phyloP scores from a whole-genome alignment of 2,329 filamentous ascomycete genomes.

The Penicillium sumatraense region DNA sequence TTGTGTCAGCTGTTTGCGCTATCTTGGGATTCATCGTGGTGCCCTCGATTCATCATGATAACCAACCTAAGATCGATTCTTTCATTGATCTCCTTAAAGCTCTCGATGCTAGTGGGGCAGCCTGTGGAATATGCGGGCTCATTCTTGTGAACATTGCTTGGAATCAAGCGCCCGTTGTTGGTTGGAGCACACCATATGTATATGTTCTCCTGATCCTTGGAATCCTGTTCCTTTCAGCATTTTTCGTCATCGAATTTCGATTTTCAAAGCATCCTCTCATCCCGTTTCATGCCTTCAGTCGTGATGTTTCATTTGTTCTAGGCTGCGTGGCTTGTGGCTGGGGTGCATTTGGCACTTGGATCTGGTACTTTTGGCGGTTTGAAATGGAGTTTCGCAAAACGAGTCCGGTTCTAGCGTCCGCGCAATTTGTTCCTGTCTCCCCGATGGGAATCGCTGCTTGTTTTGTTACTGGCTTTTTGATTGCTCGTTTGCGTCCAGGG shows the following conservation, averaged over 20 bases:
- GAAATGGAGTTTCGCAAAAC: conserved; percentile 29
- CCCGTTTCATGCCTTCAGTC: conserved; percentile 53
- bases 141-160: conserved; percentile 69
- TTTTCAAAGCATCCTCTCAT: conserved; percentile 59
- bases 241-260: conserved; percentile 57
- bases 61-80: conserved; percentile 1
- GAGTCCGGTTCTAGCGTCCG: conserved; percentile 33
- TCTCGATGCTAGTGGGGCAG: conserved; percentile 47
- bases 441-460: conserved; percentile 37
- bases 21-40: conserved; percentile 41
- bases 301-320: conserved; percentile 40
- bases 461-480: conserved; percentile 31
- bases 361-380: conserved; percentile 47
- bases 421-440: conserved; percentile 35
- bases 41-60: conserved; percentile 19
- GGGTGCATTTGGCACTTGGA: conserved; percentile 47
- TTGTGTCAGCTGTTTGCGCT: conserved; percentile 41
- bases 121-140: conserved; percentile 58
- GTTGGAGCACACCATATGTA: conserved; percentile 63
- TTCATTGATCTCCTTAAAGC: conserved; percentile 22
- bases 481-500: conserved; percentile 26
- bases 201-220: conserved; percentile 63
- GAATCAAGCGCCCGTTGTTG: conserved; percentile 66
- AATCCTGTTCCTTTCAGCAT: conserved; percentile 57
- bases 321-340: conserved; percentile 48